Evolutionary conservation across 1,284 basidiomycete species (phyloP), one percentile per base, ranked within the genome.

Genomic region (Athelia sp.): DNA sequence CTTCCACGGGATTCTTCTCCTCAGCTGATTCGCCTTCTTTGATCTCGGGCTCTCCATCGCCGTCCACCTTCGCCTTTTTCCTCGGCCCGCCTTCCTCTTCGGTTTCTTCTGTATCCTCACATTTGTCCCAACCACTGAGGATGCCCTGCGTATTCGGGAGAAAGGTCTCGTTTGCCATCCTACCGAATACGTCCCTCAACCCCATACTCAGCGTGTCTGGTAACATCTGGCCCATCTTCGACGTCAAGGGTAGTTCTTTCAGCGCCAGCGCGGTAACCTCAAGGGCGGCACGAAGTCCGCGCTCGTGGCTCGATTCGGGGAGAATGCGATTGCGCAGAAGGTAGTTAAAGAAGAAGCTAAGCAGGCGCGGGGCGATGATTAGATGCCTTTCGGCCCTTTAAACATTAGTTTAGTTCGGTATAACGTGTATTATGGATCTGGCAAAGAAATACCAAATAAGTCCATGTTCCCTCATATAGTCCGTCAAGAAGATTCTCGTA

Each of bases 321-420:
- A 87, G 68, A 18, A 80, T 74, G n/a, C 68, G 62, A 57, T 77
- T 82, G 19, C 81, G 76, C 13, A 84, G 49, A 32, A 89, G 59
- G 58, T 79, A 89, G 14, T 74, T 62, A 24, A 87, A 50, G 66
- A 87, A 88, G 61, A 84, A 86, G 1, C 58, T 62, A 2, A 87
- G 50, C 8, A 90, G 67, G 34, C 73, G 75, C 2, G 86, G 85
- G 2, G 74, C 65, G 49, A 74, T 70, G 26, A 64, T 52, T 24
- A 78, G 61, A 54, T 74, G 72, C 9, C 60, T 59, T 43, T 75
- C 71, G 2, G 72, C 62, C 68, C 78, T 81, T 49, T 49, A n/a
- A 51, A 38, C 17, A 9, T 32, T 21, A 21, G 42, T 31, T 32
- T 9, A 3, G 8, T 13, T 15, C 15, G 23, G 29, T 9, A 17